Base-by-base conservation (phyloP, 179 eudicot genomes). In the Dionaea muscipula region DNA sequence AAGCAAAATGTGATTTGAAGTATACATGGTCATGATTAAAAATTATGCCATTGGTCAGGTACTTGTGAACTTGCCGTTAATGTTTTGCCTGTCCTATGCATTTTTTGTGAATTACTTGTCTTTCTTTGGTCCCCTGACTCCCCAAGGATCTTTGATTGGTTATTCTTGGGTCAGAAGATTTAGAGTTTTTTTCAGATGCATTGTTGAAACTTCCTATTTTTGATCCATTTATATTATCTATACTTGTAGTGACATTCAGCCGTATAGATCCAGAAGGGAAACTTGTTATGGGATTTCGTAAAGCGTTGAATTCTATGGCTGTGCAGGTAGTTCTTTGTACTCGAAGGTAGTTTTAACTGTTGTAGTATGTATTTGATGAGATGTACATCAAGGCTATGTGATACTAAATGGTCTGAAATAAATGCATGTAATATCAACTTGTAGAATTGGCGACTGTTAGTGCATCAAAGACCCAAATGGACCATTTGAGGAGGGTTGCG, bases 191-290 rank as follows among this genome's bases (percentile, higher is more conserved):
- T 39, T 39, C 37, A 33, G 37, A 39, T 39, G 4, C 17, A 39
- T 39, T 39, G 9, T 6, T 11, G 8, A 4, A 31, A 31, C 35
- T 31, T 31, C 8, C 5, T 31, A 4, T 31, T 31, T 31, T 6
- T 31, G 35, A 31, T 31, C 35, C 39, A 3, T 11, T n/a, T 0
- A 12, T 44, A 12, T 31, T 27, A 37, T 56, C 12, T 36, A 7
- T 26, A 46, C 24, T 57, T 64, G 68, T 86, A 89, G 97, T 89
- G 51, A 89, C 84, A 12, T 89, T 89, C 75, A 89, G 94, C 59
- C 97, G 95, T 65, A 86, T 83, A 81, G 97, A 89, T 63, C 97
- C 95, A n/a, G 94, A 76, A 69, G 95, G 94, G 60, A 89, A 86
- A 58, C 95, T 89, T 69, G 75, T 89, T 48, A 86, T 89, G 94